A percentile compares a stretch with the other conserved stretches of the same genome.
These are phyloP conservation scores for Vitis cinerea DNA, from an alignment of 164 flowering plant species.

Conservation along the genomic window DNA sequence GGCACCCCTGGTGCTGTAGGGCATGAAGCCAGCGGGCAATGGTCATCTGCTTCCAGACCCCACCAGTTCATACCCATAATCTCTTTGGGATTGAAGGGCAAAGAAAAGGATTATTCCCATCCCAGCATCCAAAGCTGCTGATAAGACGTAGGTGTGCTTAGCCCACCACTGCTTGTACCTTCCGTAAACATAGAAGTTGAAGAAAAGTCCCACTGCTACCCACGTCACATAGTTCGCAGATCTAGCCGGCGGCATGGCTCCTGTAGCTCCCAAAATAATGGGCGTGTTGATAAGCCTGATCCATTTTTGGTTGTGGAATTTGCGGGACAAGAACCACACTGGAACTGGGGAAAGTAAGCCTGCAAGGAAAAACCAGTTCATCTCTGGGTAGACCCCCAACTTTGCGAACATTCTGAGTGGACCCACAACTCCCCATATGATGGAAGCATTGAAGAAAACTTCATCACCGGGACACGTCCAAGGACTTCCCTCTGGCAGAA, in stretches of 20 bases:
- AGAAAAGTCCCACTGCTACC: slow-evolving; percentile 53
- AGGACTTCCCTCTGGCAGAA: slow-evolving; percentile 52
- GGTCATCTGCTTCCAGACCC: slow-evolving; percentile 48
- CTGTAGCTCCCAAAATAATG: slow-evolving; percentile 38
- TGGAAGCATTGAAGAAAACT: slow-evolving; percentile 60
- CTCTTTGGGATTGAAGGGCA: slow-evolving; percentile 38
- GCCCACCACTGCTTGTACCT: slow-evolving; percentile 79
- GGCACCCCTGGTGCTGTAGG: slow-evolving; percentile 66
- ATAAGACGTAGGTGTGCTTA: slow-evolving; percentile 56
- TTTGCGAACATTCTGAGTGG: slow-evolving; percentile 51
- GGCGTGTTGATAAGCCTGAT: slow-evolving; percentile 61
- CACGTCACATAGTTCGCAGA: slow-evolving; percentile 54
- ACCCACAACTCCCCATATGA: slow-evolving; percentile 71
- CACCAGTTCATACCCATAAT: slow-evolving; percentile 59
- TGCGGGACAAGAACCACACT: slow-evolving; percentile 29
- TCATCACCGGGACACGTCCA: slow-evolving; percentile 64
- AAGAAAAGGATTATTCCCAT: slow-evolving; percentile 43
- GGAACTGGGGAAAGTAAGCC: slow-evolving; percentile 49
- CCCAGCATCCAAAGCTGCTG: slow-evolving; percentile 78
- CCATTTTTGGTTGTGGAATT: slow-evolving; percentile 57
- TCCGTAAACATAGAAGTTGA: slow-evolving; percentile 49
- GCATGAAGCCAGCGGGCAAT: slow-evolving; percentile 62
- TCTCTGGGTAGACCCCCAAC: slow-evolving; percentile 32
- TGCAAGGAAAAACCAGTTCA: slow-evolving; percentile 58
- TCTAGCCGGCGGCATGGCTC: slow-evolving; percentile 47